Evolutionary conservation across 140 eudicot species (phyloP).

Genomic region (Stevia rebaudiana): DNA sequence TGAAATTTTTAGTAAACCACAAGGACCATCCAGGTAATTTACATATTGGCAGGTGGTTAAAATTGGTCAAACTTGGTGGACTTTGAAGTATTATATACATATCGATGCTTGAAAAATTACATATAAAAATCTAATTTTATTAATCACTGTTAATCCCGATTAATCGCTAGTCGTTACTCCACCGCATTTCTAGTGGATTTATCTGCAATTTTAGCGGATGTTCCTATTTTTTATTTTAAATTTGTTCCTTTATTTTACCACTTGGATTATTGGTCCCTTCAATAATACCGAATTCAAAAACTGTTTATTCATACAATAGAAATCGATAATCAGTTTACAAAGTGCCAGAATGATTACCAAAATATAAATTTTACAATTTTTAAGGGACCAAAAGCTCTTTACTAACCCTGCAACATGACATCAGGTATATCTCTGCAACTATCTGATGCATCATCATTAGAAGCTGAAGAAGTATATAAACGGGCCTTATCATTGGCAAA

Average conservation of each 20-base stretch:
- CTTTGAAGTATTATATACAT: too few relatives aligned
- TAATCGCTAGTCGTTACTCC: too few relatives aligned
- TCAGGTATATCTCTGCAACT: conserved; percentile 82
- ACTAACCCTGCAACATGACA: background rate
- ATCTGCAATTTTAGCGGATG: background rate
- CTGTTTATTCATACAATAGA: background rate
- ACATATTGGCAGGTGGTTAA: too few relatives aligned
- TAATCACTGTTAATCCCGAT: too few relatives aligned
- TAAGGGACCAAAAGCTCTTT: background rate
- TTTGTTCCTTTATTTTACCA: background rate
- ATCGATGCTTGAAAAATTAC: too few relatives aligned
- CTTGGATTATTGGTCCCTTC: background rate
- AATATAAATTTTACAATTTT: background rate
- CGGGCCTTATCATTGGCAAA: conserved; percentile 74
- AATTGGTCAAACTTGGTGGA: too few relatives aligned
- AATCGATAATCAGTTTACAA: background rate
- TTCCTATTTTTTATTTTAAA: background rate
- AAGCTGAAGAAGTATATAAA: conserved; percentile 81
- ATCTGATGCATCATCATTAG: conserved; percentile 54
- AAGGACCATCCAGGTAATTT: too few relatives aligned
- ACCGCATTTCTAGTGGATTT: background rate
- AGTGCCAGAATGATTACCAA: background rate
- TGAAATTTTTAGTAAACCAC: too few relatives aligned
- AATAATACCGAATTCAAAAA: background rate
- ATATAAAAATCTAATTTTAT: too few relatives aligned